Evolutionary conservation across 148 eudicot species (phyloP).

Genomic region (Fallopia convolvulus): DNA sequence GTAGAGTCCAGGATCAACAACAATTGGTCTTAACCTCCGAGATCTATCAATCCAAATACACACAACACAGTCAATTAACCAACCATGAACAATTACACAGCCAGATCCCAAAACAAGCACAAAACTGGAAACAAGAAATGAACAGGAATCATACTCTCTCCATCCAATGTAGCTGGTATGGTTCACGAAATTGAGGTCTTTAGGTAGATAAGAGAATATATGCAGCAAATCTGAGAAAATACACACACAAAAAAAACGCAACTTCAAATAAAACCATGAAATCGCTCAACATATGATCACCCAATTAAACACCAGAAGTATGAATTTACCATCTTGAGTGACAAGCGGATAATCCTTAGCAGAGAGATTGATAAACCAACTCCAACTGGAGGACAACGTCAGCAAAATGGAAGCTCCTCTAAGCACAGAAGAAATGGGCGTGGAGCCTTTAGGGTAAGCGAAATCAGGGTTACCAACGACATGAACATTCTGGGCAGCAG

Average conservation of each 20-base stretch:
- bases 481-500: slow-evolving; percentile 27
- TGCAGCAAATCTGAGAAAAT: slow-evolving; percentile 31
- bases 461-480: slow-evolving; percentile 26
- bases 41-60: slow-evolving; percentile 19
- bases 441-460: slow-evolving; percentile 21
- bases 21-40: slow-evolving; percentile 14
- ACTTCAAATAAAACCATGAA: neutral
- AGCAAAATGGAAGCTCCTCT: slow-evolving; percentile 38
- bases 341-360: slow-evolving; percentile 34
- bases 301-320: neutral
- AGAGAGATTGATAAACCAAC: slow-evolving; percentile 29
- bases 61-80: neutral
- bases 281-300: neutral
- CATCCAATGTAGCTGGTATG: slow-evolving; percentile 18
- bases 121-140: neutral
- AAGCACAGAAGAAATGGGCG: slow-evolving; percentile 27
- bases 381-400: slow-evolving; percentile 22
- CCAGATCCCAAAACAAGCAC: slow-evolving; percentile 8
- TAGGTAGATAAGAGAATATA: slow-evolving; percentile 28
- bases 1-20: slow-evolving; percentile 27
- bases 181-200: slow-evolving; percentile 28
- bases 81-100: neutral
- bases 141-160: slow-evolving; percentile 18
- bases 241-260: neutral
- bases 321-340: slow-evolving; percentile 31